Evolutionary conservation across 306 rosid species (phyloP), one percentile per base, ranked within the genome.

Genomic region (Argentina anserina): DNA sequence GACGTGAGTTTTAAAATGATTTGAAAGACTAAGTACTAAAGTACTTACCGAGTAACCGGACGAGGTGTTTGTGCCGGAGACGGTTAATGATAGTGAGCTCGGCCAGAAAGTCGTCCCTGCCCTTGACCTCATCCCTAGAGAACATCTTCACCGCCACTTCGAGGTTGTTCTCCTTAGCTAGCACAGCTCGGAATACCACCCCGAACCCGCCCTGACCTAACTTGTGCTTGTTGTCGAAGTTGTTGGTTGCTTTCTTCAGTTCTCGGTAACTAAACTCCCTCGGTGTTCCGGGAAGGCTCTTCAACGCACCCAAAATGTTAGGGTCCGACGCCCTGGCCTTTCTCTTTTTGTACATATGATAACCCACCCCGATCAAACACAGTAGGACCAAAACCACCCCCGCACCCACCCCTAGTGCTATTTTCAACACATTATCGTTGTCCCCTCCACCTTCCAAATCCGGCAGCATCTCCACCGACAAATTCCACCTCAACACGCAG

Each of bases 51-150:
- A 82, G 84, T 53, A 90, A 75, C 0, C 78, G 80, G 41, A 90
- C 97, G 8, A 90, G 86, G 75, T 90, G 91, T 21, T 77, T 90
- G 33, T 90, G 97, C 52, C 97, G 97, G 15, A 90, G 94, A 5
- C 97, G 93, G 42, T 90, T 90, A 71, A 90, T 90, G 2, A 90
- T 90, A 43, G 84, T 82, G 52, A 90, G 90, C 80, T 90, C 97
- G 65, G 94, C 75, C 76, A 90, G 77, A 81, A 90, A 90, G 79
- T 90, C 97, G 74, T 86, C 97, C 14, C 83, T 58, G 29, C 90
- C 85, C 65, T 90, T 82, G 78, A 88, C 84, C 69, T 82, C 80
- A 5, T 75, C 97, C 39, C 97, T 80, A 0, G 92, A 85, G 60
- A 90, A 90, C 78, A 47, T 88, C 84, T 90, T 90, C 39, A 90